These are phyloP conservation scores for Diplodia scrobiculata DNA, from an alignment of 2,329 filamentous ascomycete genomes.

Conservation along the genomic window DNA sequence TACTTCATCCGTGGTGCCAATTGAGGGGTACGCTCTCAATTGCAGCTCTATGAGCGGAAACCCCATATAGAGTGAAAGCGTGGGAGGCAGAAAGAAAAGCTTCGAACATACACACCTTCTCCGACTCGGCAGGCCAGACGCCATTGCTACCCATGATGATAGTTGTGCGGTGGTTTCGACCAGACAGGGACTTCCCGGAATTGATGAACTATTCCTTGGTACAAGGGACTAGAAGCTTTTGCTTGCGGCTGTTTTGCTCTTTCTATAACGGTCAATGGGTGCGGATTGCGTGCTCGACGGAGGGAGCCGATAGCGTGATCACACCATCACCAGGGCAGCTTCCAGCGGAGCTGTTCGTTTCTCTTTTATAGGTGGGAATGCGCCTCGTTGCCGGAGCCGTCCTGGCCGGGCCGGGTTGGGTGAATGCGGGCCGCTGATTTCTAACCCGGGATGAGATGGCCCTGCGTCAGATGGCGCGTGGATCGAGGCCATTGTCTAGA, in stretches of 20 bases:
- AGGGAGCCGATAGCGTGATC: conserved; percentile 1
- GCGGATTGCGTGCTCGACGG: conserved; percentile 7
- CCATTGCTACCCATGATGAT: conserved; percentile 5
- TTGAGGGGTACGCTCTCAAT: background rate
- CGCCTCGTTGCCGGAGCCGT: background rate
- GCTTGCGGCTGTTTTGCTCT: background rate
- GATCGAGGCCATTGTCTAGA: background rate
- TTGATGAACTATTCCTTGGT: background rate
- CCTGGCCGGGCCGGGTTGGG: background rate
- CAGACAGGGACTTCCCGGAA: background rate
- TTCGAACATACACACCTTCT: conserved; percentile 19
- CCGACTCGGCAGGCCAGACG: conserved; percentile 14
- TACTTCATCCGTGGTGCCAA: background rate
- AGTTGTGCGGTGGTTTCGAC: background rate
- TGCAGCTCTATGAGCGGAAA: background rate
- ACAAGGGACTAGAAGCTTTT: background rate
- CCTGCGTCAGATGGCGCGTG: background rate
- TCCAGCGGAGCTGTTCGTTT: background rate
- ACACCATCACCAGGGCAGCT: background rate
- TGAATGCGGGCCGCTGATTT: background rate
- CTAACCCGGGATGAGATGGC: background rate
- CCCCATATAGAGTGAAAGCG: background rate
- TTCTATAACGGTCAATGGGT: background rate
- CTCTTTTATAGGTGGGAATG: background rate
- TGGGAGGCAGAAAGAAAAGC: no score